phyloP scores from a whole-genome alignment of 352 stramenopile species.

The Globisporangium nunn region DNA sequence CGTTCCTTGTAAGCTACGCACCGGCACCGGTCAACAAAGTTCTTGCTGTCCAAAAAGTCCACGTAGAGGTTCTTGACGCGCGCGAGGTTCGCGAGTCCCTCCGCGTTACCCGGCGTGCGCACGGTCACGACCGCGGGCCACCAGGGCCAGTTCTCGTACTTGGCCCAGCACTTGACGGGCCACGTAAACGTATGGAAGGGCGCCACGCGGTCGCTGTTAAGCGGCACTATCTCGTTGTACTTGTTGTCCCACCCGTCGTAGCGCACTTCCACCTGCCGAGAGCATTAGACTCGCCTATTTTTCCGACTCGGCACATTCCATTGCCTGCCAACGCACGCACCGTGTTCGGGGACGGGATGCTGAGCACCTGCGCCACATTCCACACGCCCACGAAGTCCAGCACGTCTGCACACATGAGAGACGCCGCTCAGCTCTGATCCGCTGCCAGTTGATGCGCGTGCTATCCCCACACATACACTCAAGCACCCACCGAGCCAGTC shows the following conservation, averaged over 20 bases:
- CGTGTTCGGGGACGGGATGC: constrained; percentile 4
- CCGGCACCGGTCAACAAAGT: constrained; percentile 33
- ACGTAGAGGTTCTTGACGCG: constrained; percentile 36
- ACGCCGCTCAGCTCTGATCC: no score
- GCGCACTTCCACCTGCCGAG: constrained; percentile 42
- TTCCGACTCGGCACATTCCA: no score
- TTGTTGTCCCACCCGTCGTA: constrained; percentile 60
- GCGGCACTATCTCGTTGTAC: constrained; percentile 50
- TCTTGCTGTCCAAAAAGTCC: constrained; percentile 51
- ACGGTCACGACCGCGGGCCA: constrained; percentile 69
- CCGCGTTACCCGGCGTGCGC: constrained; percentile 36
- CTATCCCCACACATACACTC: background rate
- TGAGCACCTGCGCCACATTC: constrained; percentile 14
- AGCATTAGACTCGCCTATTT: background rate
- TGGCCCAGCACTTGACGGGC: constrained; percentile 76
- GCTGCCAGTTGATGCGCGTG: background rate
- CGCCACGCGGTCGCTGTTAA: constrained; percentile 44
- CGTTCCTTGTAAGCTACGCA: constrained; percentile 7
- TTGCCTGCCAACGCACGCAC: background rate
- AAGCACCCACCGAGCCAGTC: constrained; percentile 9
- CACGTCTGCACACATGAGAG: constrained; percentile 5
- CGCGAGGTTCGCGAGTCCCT: constrained; percentile 29
- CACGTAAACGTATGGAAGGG: constrained; percentile 76
- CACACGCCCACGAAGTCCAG: constrained; percentile 15
- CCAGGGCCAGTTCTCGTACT: constrained; percentile 76